Evolutionary conservation across 345 rosid species (phyloP), one percentile per base, ranked within the genome.

Genomic region (Citrus glauca): DNA sequence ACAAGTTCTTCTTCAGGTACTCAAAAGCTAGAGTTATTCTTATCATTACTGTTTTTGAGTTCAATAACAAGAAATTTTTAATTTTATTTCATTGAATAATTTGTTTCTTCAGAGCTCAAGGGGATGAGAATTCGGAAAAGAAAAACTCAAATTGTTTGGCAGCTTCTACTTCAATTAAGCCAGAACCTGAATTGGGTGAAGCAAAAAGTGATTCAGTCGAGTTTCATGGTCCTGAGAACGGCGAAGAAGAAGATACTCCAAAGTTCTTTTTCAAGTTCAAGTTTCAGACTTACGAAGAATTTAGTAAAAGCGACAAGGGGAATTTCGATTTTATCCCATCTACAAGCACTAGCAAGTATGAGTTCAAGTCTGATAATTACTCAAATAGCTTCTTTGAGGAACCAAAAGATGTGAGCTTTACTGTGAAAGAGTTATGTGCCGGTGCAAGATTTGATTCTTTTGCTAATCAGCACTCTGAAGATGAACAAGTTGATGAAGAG

Each of bases 201-300:
- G 40, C 64, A 69, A 66, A 76, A 42, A 11, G 63, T 70, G 76
- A 74, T 11, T 20, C 69, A 70, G 38, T 27, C 68, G 82, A 77
- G n/a, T 28, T 69, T 9, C 48, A 42, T 56, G 81, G 37, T 71
- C 35, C 50, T 38, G 85, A 81, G 53, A 60, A 28, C 8, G 75
- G 81, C 30, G 85, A 77, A 30, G 80, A 77, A 45, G 80, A 68
- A 13, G 89, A 87, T n/a, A 68, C 86, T 4, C 83, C 94, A 17
- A 83, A 88, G 28, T 79, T 86, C 62, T 66, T 84, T 75, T 88
- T 92, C 82, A 89, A 94, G 73, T 95, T 95, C 87, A 81, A 92
- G 80, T 95, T 85, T 78, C 97, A 86, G 77, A 87, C 87, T 10
- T 85, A 78, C 24, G 86, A 85, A 79, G 89, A 84, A 62, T 81